Percentiles rank a stretch among this genome's conserved stretches.
These are phyloP conservation scores for Populus tomentosa DNA, from an alignment of 441 rosid species.

Conservation along the genomic window DNA sequence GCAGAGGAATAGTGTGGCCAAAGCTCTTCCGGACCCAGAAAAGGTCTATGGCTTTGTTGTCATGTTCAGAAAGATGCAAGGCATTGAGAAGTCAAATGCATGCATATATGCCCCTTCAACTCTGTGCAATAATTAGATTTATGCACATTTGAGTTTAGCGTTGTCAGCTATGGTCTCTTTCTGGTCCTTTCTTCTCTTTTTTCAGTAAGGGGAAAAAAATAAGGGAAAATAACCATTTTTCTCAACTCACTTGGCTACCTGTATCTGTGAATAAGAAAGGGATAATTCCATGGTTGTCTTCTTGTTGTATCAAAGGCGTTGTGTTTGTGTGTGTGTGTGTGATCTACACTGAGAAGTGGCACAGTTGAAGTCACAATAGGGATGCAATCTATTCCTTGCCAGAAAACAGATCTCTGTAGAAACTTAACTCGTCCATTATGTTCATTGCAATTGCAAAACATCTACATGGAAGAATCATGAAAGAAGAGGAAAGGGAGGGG, in stretches of 20 bases:
- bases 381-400: neutral
- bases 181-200: neutral
- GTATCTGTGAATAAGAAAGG: no score
- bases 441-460: neutral
- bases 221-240: neutral
- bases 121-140: neutral
- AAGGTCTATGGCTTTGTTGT: conserved; percentile 32
- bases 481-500: neutral
- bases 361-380: neutral
- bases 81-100: conserved; percentile 23
- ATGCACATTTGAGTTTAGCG: neutral
- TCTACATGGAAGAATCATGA: neutral
- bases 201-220: neutral
- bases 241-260: neutral
- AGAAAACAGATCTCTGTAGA: neutral
- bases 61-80: conserved; percentile 41
- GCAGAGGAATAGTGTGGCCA: conserved; percentile 36
- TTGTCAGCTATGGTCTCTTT: neutral
- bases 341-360: neutral
- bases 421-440: neutral
- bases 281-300: no score
- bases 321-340: neutral
- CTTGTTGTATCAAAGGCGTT: neutral
- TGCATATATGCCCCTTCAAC: neutral
- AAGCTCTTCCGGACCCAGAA: conserved; percentile 35